Evolutionary conservation across 495 filamentous ascomycete species (phyloP).

Genomic region (Coniosporium apollinis): DNA sequence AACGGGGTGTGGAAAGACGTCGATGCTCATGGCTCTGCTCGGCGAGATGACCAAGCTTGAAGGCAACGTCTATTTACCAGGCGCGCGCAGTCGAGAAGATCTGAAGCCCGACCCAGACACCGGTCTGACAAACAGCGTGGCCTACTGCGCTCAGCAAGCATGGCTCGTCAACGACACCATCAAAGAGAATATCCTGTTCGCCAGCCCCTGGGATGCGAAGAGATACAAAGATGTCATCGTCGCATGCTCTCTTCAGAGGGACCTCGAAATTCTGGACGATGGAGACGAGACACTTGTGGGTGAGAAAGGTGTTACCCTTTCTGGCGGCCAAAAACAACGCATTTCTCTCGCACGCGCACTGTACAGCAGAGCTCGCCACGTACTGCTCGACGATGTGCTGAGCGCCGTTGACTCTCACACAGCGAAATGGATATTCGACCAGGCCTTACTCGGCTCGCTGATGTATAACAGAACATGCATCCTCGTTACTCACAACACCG

Average conservation of each 20-base stretch:
- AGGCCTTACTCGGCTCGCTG: slow-evolving; percentile 76
- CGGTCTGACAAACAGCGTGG: slow-evolving; percentile 75
- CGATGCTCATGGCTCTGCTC: slow-evolving; percentile 84
- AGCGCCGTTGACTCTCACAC: slow-evolving; percentile 99
- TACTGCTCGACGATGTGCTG: slow-evolving; percentile 88
- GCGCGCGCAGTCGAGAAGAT: slow-evolving; percentile 66
- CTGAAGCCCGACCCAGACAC: slow-evolving; percentile 68
- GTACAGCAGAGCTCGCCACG: slow-evolving; percentile 78
- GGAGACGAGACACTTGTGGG: slow-evolving; percentile 92
- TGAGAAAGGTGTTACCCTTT: slow-evolving; percentile 93
- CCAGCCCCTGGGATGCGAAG: slow-evolving; percentile 61
- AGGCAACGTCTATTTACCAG: slow-evolving; percentile 70
- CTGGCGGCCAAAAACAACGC: slow-evolving; percentile 93
- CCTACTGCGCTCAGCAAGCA: slow-evolving; percentile 94
- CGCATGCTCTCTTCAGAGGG: slow-evolving; percentile 85
- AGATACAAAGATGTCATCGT: slow-evolving; percentile 78
- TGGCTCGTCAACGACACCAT: slow-evolving; percentile 97
- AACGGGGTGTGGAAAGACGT: slow-evolving; percentile 90
- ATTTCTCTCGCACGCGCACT: slow-evolving; percentile 89
- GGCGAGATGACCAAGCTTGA: slow-evolving; percentile 88
- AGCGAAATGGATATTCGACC: slow-evolving; percentile 92
- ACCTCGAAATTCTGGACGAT: slow-evolving; percentile 78
- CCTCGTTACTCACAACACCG: slow-evolving; percentile 89
- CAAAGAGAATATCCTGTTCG: slow-evolving; percentile 91
- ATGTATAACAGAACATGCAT: slow-evolving; percentile 87